Base-by-base conservation (phyloP, 73 alveolate species). In the Stentor roeselii region DNA sequence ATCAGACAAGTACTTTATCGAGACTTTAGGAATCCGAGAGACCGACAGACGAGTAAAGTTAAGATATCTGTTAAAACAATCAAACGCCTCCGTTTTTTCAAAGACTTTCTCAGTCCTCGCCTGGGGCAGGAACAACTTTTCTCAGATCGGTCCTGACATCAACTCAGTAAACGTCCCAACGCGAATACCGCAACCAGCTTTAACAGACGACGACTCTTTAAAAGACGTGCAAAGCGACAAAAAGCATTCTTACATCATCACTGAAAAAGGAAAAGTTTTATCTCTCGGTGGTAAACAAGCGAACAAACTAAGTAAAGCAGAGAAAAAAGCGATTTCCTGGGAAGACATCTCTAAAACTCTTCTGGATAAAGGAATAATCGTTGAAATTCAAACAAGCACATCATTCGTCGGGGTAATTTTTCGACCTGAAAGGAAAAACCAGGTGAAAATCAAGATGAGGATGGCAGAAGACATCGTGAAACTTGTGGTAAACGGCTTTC, bases 21-120 rank as follows among this genome's bases (percentile, higher is more conserved):
- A 76, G 36, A 41, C 74, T 27, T 41, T 76, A 76, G 84, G 84
- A n/a, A 39, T 76, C 6, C 78, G 39, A 1, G 74, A 76, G 39
- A 21, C 60, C 32, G 59, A 39, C 21, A 21, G 74, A 39, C 32
- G 60, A 39, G 21, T 21, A 21, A 76, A 76, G 39, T 76, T 76
- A 34, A 39, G 39, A 27, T 2, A 21, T 1, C 21, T 14, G n/a
- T 32, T 76, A 31, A 37, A 35, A 1, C 15, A 35, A 41, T 31
- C 30, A 14, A 76, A 39, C 1, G 39, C 27, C 36, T n/a, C 36
- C 32, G 39, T 15, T 1, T 15, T n/a, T 0, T 14, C 36, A 0
- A 41, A 21, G 2, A 39, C n/a, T 30, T 37, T 15, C n/a, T 78
- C 32, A 76, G 21, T 76, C 32, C 39, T 21, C 3, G 84, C 36